Evolutionary conservation across 352 stramenopile genomes (phyloP).

Genomic region (Hyaloperonospora brassicae): DNA sequence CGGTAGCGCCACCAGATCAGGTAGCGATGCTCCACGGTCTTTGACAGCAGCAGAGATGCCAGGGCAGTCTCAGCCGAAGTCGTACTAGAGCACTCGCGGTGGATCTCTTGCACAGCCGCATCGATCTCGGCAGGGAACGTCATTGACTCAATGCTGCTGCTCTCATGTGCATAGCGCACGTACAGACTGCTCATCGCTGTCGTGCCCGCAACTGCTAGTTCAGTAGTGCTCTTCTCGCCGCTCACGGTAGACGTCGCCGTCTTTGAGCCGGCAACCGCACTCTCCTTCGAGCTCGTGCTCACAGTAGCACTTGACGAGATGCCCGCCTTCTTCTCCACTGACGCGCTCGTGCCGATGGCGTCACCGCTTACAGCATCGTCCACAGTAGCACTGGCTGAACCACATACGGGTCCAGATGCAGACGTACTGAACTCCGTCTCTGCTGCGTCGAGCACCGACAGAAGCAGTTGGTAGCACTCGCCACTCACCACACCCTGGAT

Average conservation of each 20-base stretch:
- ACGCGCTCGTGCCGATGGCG: slow-evolving; percentile 3
- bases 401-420: slow-evolving; percentile 7
- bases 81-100: slow-evolving; percentile 8
- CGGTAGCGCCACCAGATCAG: slow-evolving; percentile 23
- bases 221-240: neutral
- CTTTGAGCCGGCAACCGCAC: slow-evolving; percentile 3
- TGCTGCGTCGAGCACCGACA: slow-evolving; percentile 19
- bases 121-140: slow-evolving; percentile 31
- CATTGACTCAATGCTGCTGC: slow-evolving; percentile 6
- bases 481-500: slow-evolving; percentile 22
- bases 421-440: slow-evolving; percentile 13
- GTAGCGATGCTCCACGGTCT: slow-evolving; percentile 18
- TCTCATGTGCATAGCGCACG: slow-evolving; percentile 1
- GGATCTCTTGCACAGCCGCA: slow-evolving; percentile 34
- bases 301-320: slow-evolving; percentile 3
- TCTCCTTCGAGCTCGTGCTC: slow-evolving; percentile 1
- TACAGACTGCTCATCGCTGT: slow-evolving; percentile 7
- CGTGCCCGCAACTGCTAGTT: neutral
- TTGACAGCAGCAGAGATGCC: slow-evolving; percentile 15
- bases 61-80: slow-evolving; percentile 13
- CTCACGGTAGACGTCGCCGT: slow-evolving; percentile 2
- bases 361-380: slow-evolving; percentile 7
- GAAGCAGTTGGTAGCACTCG: slow-evolving; percentile 18
- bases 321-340: slow-evolving; percentile 15
- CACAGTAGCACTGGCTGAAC: slow-evolving; percentile 7